Evolutionary conservation across 2,329 filamentous ascomycete species (phyloP), one percentile per base, ranked within the genome.

Genomic region (Macrophomina tecta): DNA sequence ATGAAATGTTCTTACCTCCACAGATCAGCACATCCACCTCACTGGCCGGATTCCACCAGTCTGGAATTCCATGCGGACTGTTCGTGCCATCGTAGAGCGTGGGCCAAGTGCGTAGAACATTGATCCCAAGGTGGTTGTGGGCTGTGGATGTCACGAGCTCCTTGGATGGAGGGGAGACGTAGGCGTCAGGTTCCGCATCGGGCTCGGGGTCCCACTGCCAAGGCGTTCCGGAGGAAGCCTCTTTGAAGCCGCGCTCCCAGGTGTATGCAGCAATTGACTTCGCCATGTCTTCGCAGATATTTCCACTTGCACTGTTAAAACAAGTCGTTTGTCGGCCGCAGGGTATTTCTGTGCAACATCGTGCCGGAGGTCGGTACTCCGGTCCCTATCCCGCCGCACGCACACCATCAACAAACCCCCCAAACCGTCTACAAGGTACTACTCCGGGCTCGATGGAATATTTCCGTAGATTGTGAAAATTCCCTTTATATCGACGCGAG

Each of bases 1-100:
- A 11, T 32, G 11, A 28, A 28, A 12, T 16, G 28, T 16, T 34
- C 70, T 48, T 71, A 77, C 76, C 76, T 68, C 76, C 76, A 56
- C 71, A 71, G 53, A 78, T 78, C 9, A 78, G 66, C 11, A 78
- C 76, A 68, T 78, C 76, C 8, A 78, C 76, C 36, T 77, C 70
- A 34, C 68, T 68, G 38, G 65, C 32, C 36, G 72, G 73, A 5
- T 69, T 71, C 73, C 73, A 75, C 75, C 72, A 75, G 0, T 69
- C 62, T 1, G 74, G 74, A 0, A 71, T 40, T 0, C 71, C 73
- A 51, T 76, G 71, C 12, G 74, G 75, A 32, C 46, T 71, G n/a
- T 75, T 72, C 1, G 74, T 73, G 2, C 75, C 74, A 63, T 75
- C 67, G 49, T 74, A 73, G 2, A 77, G 36, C 4, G 72, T 73